Conservation (phyloP, 106 monocot species). For the Gastrodia elata region DNA sequence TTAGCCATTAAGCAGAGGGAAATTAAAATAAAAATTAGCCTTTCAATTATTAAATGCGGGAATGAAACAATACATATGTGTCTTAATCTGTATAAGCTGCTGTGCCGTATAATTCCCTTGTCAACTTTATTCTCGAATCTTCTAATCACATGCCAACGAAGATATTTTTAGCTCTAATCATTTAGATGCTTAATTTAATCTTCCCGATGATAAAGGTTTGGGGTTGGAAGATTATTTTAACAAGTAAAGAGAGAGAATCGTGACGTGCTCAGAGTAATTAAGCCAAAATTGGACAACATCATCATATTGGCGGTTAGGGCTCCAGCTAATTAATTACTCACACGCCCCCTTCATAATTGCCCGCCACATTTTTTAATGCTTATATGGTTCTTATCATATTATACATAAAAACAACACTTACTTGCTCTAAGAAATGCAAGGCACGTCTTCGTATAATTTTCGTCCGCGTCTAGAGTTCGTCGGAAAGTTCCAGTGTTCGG, state of each 20-base stretch:
- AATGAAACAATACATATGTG: neutral
- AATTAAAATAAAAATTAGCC: neutral
- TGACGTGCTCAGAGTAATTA: neutral
- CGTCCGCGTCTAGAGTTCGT: too few relatives aligned
- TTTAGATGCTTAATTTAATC: slow-evolving; percentile 4
- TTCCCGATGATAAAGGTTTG: neutral
- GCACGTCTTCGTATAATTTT: too few relatives aligned
- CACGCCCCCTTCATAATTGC: neutral
- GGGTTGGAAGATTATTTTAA: neutral
- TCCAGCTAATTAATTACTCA: neutral
- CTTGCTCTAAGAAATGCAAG: too few relatives aligned
- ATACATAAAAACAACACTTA: neutral
- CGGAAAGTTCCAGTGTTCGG: too few relatives aligned
- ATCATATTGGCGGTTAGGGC: neutral
- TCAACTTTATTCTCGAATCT: neutral
- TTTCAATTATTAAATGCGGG: neutral
- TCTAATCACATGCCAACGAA: neutral
- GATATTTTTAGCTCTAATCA: neutral
- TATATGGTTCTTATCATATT: neutral
- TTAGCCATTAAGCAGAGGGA: neutral
- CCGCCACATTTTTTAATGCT: neutral
- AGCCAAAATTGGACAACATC: neutral
- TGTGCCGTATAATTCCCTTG: neutral
- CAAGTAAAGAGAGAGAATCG: neutral
- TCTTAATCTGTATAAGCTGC: neutral